phyloP scores from a whole-genome alignment of 1,284 basidiomycete species.

The Malassezia yamatoensis region DNA sequence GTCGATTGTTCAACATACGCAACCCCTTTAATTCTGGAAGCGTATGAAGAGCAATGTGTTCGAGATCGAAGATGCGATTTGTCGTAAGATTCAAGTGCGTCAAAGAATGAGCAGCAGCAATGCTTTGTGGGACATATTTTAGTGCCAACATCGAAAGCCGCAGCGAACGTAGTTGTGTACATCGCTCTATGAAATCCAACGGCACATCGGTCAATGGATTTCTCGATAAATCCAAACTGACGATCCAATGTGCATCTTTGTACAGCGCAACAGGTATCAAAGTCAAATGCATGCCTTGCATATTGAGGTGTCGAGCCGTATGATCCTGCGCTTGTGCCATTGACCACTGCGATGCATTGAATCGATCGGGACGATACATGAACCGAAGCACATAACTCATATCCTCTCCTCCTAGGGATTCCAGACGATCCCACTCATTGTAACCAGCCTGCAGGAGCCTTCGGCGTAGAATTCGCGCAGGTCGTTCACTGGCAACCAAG shows the following conservation, averaged over 20 bases:
- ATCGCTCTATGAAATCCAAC: slow-evolving; percentile 88
- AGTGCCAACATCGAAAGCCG: slow-evolving; percentile 85
- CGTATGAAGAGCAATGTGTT: slow-evolving; percentile 70
- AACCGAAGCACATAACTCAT: slow-evolving; percentile 79
- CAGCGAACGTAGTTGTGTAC: slow-evolving; percentile 71
- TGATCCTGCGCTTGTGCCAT: slow-evolving; percentile 38
- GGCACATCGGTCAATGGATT: slow-evolving; percentile 96
- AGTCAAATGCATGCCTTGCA: slow-evolving; percentile 70
- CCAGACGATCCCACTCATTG: slow-evolving; percentile 66
- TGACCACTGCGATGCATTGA: slow-evolving; percentile 47
- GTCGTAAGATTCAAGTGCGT: slow-evolving; percentile 80
- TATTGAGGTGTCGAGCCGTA: slow-evolving; percentile 68
- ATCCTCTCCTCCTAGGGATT: slow-evolving; percentile 70
- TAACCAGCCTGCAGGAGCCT: slow-evolving; percentile 85
- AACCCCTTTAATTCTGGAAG: slow-evolving; percentile 65
- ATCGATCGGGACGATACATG: slow-evolving; percentile 60
- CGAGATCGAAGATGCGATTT: slow-evolving; percentile 81
- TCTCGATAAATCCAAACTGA: slow-evolving; percentile 76
- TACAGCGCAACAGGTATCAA: slow-evolving; percentile 85
- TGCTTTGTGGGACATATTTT: slow-evolving; percentile 78
- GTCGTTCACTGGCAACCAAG: slow-evolving; percentile 61
- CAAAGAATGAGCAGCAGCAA: slow-evolving; percentile 66
- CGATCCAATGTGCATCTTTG: slow-evolving; percentile 72
- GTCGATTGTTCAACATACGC: slow-evolving; percentile 81
- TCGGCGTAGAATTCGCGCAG: slow-evolving; percentile 71